Base-by-base conservation (phyloP, 2,329 filamentous ascomycete species). In the Xylaria sp. region DNA sequence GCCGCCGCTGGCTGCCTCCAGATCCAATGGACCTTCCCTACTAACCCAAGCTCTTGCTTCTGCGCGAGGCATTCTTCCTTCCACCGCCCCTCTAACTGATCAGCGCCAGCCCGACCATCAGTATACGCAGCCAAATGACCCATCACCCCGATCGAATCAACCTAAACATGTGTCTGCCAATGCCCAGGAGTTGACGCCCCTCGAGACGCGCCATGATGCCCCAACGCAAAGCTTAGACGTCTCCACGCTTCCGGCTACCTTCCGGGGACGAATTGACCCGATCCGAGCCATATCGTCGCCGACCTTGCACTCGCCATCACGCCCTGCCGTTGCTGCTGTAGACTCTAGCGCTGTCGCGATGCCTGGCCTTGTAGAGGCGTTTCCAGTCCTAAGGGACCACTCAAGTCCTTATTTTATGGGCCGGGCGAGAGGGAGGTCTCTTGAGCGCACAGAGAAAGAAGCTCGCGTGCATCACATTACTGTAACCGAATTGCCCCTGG, bases 1-100 rank as follows among this genome's bases (percentile, higher is more conserved):
- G 75, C 79, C 79, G 72, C 81, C 82, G 76, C 75, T 78, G 70
- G 75, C 79, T 71, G 76, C 79, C 72, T 80, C 81, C 72, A 81
- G 81, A 76, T 81, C 83, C 74, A 80, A 79, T 76, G 86, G 86
- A 71, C 84, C 86, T 73, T 88, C 86, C 67, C 78, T 88, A 74
- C 82, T 88, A 79, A 84, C 85, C 68, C 85, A 88, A 79, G 86
- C 86, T 76, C 81, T 88, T 77, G 86, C 86, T 77, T 86, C 85
- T 79, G 86, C 86, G 76, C 85, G 86, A 75, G 86, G 86, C 75
- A 86, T 87, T 59, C 78, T 75, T 59, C 73, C 73, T 62, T 71
- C 76, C 23, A 73, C 77, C 65, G 65, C 72, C 33, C 63, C 74
- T 62, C 71, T 73, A 61, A 57, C 74, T 70, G 75, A 75, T 33